Conservation (phyloP, 352 stramenopile species). For the Albugo candida region DNA sequence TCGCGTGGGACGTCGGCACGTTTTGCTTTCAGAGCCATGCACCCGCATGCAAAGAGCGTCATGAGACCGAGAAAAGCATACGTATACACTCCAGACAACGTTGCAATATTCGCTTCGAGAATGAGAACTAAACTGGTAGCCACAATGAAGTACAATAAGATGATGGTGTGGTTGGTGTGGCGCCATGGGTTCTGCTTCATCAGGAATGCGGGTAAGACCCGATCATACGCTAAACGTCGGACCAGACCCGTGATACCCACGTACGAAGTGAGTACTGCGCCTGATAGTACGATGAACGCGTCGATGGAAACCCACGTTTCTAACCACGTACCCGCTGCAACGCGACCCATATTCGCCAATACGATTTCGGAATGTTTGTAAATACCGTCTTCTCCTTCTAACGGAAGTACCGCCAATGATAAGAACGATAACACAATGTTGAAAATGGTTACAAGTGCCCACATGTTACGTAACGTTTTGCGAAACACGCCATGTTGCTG, state of each 20-base stretch:
- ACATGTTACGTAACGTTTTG: conserved; percentile 64
- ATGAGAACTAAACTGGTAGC: conserved; percentile 41
- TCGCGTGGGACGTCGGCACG: conserved; percentile 47
- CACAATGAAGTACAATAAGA: conserved; percentile 45
- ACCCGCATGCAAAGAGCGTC: conserved; percentile 57
- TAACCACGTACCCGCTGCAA: conserved; percentile 17
- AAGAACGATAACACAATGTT: conserved; percentile 54
- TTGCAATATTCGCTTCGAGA: conserved; percentile 45
- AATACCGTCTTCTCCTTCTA: conserved; percentile 30
- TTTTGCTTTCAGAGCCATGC: conserved; percentile 75
- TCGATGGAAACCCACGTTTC: conserved; percentile 45
- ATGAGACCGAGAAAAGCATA: conserved; percentile 72
- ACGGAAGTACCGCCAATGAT: conserved; percentile 49
- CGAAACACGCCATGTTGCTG: conserved; percentile 54
- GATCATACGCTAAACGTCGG: conserved; percentile 46
- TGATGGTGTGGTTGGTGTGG: conserved; percentile 58
- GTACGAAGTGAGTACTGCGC: conserved; percentile 73
- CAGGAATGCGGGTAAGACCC: conserved; percentile 30
- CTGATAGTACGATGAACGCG: conserved; percentile 72
- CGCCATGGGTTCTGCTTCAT: conserved; percentile 33
- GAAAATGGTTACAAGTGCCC: conserved; percentile 56
- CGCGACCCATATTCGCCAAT: conserved; percentile 38
- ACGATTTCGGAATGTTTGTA: conserved; percentile 33
- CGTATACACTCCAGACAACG: conserved; percentile 63
- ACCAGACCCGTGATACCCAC: conserved; percentile 58